Evolutionary conservation across 2,329 filamentous ascomycete genomes (phyloP).

Genomic region (Xylaria sp.): DNA sequence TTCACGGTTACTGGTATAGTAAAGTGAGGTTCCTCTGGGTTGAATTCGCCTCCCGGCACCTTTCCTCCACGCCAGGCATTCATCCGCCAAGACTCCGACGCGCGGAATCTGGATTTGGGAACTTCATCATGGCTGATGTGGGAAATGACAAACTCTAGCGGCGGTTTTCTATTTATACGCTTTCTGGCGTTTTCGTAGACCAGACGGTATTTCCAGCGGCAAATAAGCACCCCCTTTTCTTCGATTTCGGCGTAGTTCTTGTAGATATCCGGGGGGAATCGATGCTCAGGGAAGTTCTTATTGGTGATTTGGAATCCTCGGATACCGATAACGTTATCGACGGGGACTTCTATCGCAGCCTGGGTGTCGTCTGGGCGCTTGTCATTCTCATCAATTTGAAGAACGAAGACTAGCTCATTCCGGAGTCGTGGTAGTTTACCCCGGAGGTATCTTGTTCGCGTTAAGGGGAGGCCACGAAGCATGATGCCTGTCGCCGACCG

Average conservation of each 20-base stretch:
- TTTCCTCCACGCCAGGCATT: constrained; percentile 34
- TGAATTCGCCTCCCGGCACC: constrained; percentile 30
- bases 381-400: constrained; percentile 33
- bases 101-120: constrained; percentile 33
- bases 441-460: constrained; percentile 33
- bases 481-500: constrained; percentile 14
- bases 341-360: constrained; percentile 33
- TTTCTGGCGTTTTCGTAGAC: constrained; percentile 32
- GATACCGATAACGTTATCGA: constrained; percentile 23
- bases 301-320: constrained; percentile 39
- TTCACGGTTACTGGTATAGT: constrained; percentile 16
- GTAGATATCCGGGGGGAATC: constrained; percentile 20
- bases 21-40: constrained; percentile 12
- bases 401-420: constrained; percentile 36
- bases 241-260: constrained; percentile 30
- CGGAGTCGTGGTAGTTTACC: constrained; percentile 32
- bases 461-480: constrained; percentile 36
- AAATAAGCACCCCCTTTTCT: constrained; percentile 37
- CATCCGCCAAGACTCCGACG: constrained; percentile 28
- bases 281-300: constrained; percentile 34
- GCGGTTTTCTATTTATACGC: constrained; percentile 28
- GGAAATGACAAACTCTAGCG: constrained; percentile 29
- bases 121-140: constrained; percentile 34
- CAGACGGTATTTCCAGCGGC: constrained; percentile 40
- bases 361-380: constrained; percentile 28